Base-by-base conservation (phyloP, 2,329 filamentous ascomycete species). In the Nectriaceae sp. region DNA sequence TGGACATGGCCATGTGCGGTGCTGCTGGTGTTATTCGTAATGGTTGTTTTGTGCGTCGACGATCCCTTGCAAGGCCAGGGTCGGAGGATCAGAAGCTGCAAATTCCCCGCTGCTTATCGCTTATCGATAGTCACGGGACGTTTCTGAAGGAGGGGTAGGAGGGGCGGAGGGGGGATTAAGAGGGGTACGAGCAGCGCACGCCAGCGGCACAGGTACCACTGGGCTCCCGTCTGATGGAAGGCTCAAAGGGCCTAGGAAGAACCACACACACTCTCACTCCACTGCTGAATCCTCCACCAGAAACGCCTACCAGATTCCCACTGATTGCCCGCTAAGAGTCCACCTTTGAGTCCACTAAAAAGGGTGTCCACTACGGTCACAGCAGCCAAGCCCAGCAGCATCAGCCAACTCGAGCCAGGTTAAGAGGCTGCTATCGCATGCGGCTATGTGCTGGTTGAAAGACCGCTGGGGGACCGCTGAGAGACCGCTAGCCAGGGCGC, bases 51-150 rank as follows among this genome's bases (percentile, higher is more conserved):
- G 33, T 36, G 33, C 33, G 10, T 31, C 15, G 33, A 36, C 33
- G 33, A 36, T 36, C 33, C 5, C n/a, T 16, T 6, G 13, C 33
- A 36, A 36, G 36, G 44, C 44, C 45, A 42, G 36, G 33, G n/a
- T 36, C 33, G 16, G 37, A 20, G 16, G 8, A 18, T 21, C 18
- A 39, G 19, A 20, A 10, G 21, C 8, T 13, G 11, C 8, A 18
- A 21, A 11, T 21, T 39, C 45, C 42, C 49, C 45, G 24, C 49
- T 26, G 31, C 49, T 52, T 52, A 47, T 52, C 49, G 45, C 45
- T 52, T 52, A 52, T 52, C 49, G 49, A 52, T 48, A 46, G 49
- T 47, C 49, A 52, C 45, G 42, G 26, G 41, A 44, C 16, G 19
- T 21, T 42, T 29, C 19, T 42, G 18, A 44, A n/a, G 21, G n/a